These are phyloP conservation scores for Chytriomyces confervae DNA, from an alignment of 192 early-diverging fungal genomes.

Conservation along the genomic window DNA sequence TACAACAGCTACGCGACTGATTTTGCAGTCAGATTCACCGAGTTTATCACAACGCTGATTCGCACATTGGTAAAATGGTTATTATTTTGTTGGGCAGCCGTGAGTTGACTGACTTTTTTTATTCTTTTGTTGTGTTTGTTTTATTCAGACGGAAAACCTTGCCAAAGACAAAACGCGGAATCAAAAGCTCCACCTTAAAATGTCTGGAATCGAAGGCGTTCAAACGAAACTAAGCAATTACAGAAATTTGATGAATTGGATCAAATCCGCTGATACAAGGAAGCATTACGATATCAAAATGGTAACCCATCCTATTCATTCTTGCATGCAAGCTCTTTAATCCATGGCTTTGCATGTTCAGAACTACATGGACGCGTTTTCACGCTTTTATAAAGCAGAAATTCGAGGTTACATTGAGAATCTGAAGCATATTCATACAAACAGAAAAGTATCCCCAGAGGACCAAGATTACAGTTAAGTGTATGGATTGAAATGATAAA, in stretches of 20 bases:
- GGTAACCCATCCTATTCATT: conserved; percentile 39
- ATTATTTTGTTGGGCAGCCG: neutral
- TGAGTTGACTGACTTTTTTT: neutral
- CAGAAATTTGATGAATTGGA: conserved; percentile 54
- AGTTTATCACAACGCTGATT: conserved; percentile 42
- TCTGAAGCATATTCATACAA: conserved; percentile 39
- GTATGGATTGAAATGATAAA: neutral
- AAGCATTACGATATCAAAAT: conserved; percentile 64
- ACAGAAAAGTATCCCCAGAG: conserved; percentile 36
- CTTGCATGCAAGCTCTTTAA: neutral
- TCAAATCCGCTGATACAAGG: conserved; percentile 58
- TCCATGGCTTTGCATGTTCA: neutral
- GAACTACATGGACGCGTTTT: conserved; percentile 51
- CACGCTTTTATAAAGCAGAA: conserved; percentile 47
- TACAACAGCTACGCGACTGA: conserved; percentile 49
- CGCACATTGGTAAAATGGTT: neutral
- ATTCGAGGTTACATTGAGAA: conserved; percentile 53
- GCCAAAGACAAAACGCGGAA: conserved; percentile 20
- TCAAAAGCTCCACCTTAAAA: conserved; percentile 25
- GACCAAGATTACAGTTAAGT: conserved; percentile 46
- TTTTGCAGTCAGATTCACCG: conserved; percentile 52
- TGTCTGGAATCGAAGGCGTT: conserved; percentile 49
- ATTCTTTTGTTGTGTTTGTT: neutral
- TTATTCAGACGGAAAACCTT: neutral
- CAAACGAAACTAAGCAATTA: conserved; percentile 55